Evolutionary conservation across 179 eudicot species (phyloP), one percentile per base, ranked within the genome.

Genomic region (Spinacia oleracea): DNA sequence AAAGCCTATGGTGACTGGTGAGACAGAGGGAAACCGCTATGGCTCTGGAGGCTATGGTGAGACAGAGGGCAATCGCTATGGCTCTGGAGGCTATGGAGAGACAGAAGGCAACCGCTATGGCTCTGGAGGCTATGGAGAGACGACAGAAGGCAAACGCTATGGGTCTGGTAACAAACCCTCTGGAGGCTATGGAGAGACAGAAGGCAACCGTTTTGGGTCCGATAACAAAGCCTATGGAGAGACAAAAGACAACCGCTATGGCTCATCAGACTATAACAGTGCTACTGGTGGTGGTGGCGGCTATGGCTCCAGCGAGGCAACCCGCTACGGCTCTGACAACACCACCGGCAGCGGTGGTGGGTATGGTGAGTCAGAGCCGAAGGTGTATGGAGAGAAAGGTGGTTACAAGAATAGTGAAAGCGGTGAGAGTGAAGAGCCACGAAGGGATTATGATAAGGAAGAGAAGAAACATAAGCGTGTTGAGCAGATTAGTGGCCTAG

Each of bases 391-490:
- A 1, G 75, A 63, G 9, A 76, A 62, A 20, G 81, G 53, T 15
- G 67, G 60, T 15, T 76, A 83, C 43, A 60, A 58, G 23, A 78
- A 74, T 56, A 67, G 7, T 53, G 76, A 34, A 6, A n/a, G 60
- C 27, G 66, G 34, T 4, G 77, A 46, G 12, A 72, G 50, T 70
- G 87, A 83, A 20, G 81, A 83, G n/a, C 71, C 72, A 55, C 60
- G 70, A 0, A 74, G 50, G 79, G 86, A 86, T 75, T 86, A 84
- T 76, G 81, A 78, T 45, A 84, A 84, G 67, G 87, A 86, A 78
- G 89, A 86, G 81, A 86, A 84, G 73, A 77, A 84, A 9, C 89
- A 86, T 77, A 86, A 86, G 60, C 85, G 78, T 63, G 73, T 71
- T 58, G 89, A 84, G 58, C 77, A 80, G 64, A 9, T 82, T 1